Evolutionary conservation across 2,329 filamentous ascomycete genomes (phyloP).

Genomic region (Colletotrichum noveboracense): DNA sequence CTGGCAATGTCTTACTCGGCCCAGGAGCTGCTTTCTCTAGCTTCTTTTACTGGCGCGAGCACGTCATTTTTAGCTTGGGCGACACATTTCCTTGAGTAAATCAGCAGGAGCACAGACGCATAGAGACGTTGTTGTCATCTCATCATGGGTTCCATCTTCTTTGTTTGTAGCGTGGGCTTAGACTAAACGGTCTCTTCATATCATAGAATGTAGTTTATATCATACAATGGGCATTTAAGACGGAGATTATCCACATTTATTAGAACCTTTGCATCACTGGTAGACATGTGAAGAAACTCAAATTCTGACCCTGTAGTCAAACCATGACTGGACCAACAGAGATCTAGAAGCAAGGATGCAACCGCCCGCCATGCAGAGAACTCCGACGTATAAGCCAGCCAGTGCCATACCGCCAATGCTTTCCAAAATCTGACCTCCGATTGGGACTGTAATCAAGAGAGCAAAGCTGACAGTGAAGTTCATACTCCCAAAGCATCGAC

Average conservation of each 20-base stretch:
- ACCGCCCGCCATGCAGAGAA: not conserved
- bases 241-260: accelerated
- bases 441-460: conserved; percentile 47
- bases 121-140: no score
- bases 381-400: conserved; percentile 47
- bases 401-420: conserved; percentile 45
- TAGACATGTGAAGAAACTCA: not conserved
- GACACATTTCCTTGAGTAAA: not conserved
- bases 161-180: no score
- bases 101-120: no score
- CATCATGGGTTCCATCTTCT: no score
- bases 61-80: not conserved
- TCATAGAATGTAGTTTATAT: no score
- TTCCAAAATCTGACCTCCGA: conserved; percentile 49
- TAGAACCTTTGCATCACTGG: no score
- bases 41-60: conserved; percentile 2
- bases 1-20: not conserved
- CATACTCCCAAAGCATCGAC: conserved; percentile 34
- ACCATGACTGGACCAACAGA: not conserved
- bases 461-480: conserved; percentile 51
- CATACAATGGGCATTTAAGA: no score
- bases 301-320: accelerated
- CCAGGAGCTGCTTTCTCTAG: not conserved
- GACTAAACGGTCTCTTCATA: no score
- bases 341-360: not conserved